Evolutionary conservation across 2,329 filamentous ascomycete genomes (phyloP).

Genomic region (Colletotrichum zoysiae): DNA sequence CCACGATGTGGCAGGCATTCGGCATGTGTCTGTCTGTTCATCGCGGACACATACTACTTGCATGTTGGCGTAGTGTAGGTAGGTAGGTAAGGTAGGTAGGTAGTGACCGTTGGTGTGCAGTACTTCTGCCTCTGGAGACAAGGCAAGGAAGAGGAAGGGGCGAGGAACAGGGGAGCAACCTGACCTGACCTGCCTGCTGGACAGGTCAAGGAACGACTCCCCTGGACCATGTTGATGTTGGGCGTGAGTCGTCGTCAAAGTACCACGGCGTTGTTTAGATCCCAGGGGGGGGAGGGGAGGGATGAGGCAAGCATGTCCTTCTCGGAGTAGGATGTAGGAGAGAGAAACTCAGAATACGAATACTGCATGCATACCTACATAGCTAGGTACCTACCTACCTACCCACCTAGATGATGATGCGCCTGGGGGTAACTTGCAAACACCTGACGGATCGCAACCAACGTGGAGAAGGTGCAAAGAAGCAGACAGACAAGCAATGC

Average conservation of each 20-base stretch:
- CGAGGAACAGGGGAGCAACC: constrained; percentile 4
- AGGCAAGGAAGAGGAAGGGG: constrained; percentile 2
- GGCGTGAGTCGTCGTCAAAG: background rate
- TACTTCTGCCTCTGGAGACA: background rate
- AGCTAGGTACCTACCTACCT: too few species aligned
- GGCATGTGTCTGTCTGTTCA: background rate
- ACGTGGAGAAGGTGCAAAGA: too few species aligned
- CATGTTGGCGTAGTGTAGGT: background rate
- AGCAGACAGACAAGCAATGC: too few species aligned
- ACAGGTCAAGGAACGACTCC: constrained; percentile 1
- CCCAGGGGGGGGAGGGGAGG: background rate
- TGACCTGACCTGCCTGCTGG: background rate
- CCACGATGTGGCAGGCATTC: constrained; percentile 20
- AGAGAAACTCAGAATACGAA: background rate
- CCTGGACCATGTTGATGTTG: constrained; percentile 23
- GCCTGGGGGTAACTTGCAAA: too few species aligned
- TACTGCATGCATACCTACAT: too few species aligned
- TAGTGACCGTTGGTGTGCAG: background rate
- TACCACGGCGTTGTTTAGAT: background rate
- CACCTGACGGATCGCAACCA: too few species aligned
- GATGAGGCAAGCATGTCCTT: background rate
- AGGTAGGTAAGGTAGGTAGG: background rate
- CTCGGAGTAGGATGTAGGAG: background rate
- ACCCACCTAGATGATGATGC: too few species aligned
- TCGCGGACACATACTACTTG: background rate